Base-by-base conservation (phyloP, 169 alveolate genomes). In the Cryptosporidium baileyi region DNA sequence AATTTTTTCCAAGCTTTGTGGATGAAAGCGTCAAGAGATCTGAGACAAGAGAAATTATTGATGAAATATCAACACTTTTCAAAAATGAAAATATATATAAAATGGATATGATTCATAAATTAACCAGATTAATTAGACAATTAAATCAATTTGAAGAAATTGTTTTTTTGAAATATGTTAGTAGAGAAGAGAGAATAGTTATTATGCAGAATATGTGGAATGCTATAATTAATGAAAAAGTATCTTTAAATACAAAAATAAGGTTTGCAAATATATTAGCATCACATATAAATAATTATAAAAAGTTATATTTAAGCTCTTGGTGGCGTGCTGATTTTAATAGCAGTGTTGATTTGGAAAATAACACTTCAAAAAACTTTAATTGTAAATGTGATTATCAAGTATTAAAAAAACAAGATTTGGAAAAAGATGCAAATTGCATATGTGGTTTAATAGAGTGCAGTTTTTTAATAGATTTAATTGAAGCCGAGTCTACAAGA, bases 391-490 rank as follows among this genome's bases (percentile, higher is more conserved):
- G 67, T 17, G 38, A 38, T 3, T 41, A 17, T 6, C 0, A 13
- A n/a, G n/a, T n/a, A 0, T 32, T 49, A 11, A 28, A 47, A 28
- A 9, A 26, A 15, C 40, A 49, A 9, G 24, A 38, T 8, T 19
- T 44, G n/a, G 15, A 13, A 26, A 47, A 30, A 13, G 45, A 15
- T 2, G 43, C 11, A 8, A 51, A 65, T 15, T 65, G 81, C 17
- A 44, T 74, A 6, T 74, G 85, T n/a, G 85, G 85, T 34, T n/a
- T 74, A 36, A 74, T 74, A 9, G 85, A 54, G 24, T 34, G 52
- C 19, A 41, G 30, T 22, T 34, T 51, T 8, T 41, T 74, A 11
- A 11, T 51, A 8, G 51, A 32, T 38, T 7, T 9, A 34, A 57
- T 74, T 19, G 85, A 74, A 22, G 41, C 36, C 17, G 85, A 74